These are phyloP conservation scores for Cercospora sojina DNA, from an alignment of 2,329 filamentous ascomycete species.

Conservation along the genomic window DNA sequence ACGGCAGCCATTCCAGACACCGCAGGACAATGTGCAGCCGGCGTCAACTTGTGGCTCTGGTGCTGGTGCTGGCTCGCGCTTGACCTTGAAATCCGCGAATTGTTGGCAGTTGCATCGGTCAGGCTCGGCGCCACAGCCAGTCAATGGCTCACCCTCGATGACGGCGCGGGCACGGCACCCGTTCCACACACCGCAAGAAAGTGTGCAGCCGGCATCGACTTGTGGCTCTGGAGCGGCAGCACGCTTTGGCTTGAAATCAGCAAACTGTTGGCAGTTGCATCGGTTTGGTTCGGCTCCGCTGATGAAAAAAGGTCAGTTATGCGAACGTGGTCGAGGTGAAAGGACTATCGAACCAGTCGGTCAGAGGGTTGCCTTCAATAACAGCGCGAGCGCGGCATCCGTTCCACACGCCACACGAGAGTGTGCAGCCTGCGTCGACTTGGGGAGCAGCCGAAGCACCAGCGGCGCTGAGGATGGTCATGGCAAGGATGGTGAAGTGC, in stretches of 20 bases:
- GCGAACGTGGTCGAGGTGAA: not conserved
- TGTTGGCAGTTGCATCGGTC: not conserved
- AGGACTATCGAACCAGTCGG: not conserved
- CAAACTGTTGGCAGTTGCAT: not conserved
- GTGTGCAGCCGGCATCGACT: not conserved
- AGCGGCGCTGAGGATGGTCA: not conserved
- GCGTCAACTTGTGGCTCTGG: not conserved
- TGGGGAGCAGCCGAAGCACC: not conserved
- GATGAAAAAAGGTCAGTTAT: not conserved
- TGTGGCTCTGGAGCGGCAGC: not conserved
- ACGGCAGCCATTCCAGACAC: not conserved
- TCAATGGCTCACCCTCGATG: not conserved
- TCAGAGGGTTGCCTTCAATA: not conserved
- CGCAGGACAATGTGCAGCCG: not conserved
- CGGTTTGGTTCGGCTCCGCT: not conserved
- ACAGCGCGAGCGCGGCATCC: not conserved
- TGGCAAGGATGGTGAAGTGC: not conserved
- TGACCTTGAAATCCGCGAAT: not conserved
- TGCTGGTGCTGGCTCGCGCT: not conserved
- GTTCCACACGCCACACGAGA: not conserved
- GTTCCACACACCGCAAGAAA: not conserved
- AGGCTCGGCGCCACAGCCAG: not conserved
- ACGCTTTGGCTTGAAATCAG: not conserved
- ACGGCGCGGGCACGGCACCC: not conserved
- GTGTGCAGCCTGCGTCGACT: not conserved